Base-by-base conservation (phyloP, 139 green algal species). In the Chlorella sp. region DNA sequence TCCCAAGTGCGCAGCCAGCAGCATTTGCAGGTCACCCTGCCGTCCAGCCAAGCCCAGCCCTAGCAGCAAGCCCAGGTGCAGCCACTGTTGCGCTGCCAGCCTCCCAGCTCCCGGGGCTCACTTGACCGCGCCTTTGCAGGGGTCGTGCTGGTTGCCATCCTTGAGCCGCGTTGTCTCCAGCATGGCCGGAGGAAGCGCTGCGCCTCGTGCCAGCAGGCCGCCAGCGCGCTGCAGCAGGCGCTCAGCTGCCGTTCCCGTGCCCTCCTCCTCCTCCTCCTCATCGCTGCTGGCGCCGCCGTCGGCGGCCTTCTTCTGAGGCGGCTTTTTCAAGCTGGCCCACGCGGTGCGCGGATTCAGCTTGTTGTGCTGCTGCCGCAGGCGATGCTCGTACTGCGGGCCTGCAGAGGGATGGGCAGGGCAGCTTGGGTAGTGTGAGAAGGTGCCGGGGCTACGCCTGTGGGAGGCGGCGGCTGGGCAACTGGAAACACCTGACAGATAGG, bases 121-220 rank as follows among this genome's bases (percentile, higher is more conserved):
- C 86, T 80, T 77, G 64, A 89, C 86, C 24, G 97, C 95, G 0
- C 93, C 91, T 36, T 95, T 90, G 85, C 82, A 91, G 12, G 93
- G 94, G 30, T 95, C 94, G 12, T 88, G 76, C 76, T 92, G 81
- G 93, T 98, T 99, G 73, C 92, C 96, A 89, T 98, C 96, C 75
- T 93, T 93, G 37, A 98, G 32, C 37, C 96, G 91, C 0, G 96
- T 96, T 0, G 94, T 90, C 91, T 98, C 95, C 18, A 99, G 80
- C 34, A 89, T 87, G 30, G 92, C 90, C 11, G 92, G n/a, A 36
- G 93, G 90, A 32, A 96, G 91, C 34, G 75, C 40, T 15, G 87
- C 32, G 24, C 89, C 66, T 37, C 61, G 40, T 18, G 89, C 91
- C 85, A 95, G 90, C 89, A 96, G 64, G 0, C 91, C 88, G 53